A percentile compares a stretch with the other conserved stretches of the same genome.
These are phyloP conservation scores for Nicotiana benthamiana DNA, from an alignment of 257 asterid genomes.

Conservation along the genomic window DNA sequence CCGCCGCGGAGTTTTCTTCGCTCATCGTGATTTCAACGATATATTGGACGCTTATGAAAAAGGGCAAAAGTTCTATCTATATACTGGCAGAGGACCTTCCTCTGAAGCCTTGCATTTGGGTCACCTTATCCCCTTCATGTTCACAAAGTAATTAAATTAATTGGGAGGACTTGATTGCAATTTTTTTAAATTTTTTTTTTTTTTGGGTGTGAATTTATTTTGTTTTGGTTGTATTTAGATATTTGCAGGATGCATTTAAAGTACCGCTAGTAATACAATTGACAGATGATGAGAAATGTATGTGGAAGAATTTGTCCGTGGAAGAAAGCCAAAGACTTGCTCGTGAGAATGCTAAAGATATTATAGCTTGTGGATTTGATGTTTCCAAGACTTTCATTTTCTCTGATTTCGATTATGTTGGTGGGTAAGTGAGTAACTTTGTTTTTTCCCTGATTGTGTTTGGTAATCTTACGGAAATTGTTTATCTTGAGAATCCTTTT, in stretches of 20 bases:
- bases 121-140: slow-evolving; percentile 92
- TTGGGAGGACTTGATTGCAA: neutral
- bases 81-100: slow-evolving; percentile 96
- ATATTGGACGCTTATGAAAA: slow-evolving; percentile 67
- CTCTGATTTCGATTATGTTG: slow-evolving; percentile 83
- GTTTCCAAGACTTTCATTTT: slow-evolving; percentile 83
- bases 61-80: slow-evolving; percentile 82
- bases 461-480: neutral
- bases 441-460: neutral
- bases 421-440: slow-evolving; percentile 55
- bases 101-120: slow-evolving; percentile 97
- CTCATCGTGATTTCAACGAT: slow-evolving; percentile 76
- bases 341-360: slow-evolving; percentile 94
- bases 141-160: slow-evolving; percentile 53
- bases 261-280: slow-evolving; percentile 92
- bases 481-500: neutral
- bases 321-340: slow-evolving; percentile 96
- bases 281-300: slow-evolving; percentile 95
- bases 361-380: slow-evolving; percentile 98
- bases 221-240: slow-evolving; percentile 31
- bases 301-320: slow-evolving; percentile 89
- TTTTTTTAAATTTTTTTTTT: neutral
- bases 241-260: slow-evolving; percentile 90
- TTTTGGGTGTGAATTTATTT: neutral
- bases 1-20: slow-evolving; percentile 95